phyloP scores from a whole-genome alignment of 441 rosid genomes.

The Populus hybrid region DNA sequence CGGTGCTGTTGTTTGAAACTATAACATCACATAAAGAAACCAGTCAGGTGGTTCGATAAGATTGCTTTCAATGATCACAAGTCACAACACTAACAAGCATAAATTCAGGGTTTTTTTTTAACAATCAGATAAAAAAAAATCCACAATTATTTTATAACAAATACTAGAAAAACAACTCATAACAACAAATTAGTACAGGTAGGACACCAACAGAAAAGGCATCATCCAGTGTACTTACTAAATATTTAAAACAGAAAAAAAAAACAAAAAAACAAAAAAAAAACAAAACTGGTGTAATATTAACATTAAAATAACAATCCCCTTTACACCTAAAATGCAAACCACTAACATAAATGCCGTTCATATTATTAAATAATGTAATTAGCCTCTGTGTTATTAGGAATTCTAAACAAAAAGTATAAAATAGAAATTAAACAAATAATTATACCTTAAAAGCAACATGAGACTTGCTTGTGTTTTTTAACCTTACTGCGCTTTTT shows the following conservation, averaged over 20 bases:
- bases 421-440: neutral
- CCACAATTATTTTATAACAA: neutral
- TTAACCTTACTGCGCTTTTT: slow-evolving; percentile 81
- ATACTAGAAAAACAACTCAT: neutral
- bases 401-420: neutral
- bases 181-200: neutral
- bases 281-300: neutral
- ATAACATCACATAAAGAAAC: neutral
- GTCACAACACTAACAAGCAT: neutral
- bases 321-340: neutral
- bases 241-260: neutral
- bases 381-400: neutral
- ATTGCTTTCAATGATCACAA: neutral
- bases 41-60: neutral
- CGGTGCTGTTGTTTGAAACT: slow-evolving; percentile 83
- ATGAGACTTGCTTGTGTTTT: slow-evolving; percentile 84
- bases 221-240: neutral
- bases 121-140: too few species aligned
- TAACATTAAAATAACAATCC: neutral
- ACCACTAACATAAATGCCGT: neutral
- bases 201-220: neutral
- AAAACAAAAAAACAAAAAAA: neutral
- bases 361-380: neutral
- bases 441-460: slow-evolving; percentile 80
- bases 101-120: neutral